Conservation (phyloP, 208 protist species). For the Blastocrithidia nonstop region DNA sequence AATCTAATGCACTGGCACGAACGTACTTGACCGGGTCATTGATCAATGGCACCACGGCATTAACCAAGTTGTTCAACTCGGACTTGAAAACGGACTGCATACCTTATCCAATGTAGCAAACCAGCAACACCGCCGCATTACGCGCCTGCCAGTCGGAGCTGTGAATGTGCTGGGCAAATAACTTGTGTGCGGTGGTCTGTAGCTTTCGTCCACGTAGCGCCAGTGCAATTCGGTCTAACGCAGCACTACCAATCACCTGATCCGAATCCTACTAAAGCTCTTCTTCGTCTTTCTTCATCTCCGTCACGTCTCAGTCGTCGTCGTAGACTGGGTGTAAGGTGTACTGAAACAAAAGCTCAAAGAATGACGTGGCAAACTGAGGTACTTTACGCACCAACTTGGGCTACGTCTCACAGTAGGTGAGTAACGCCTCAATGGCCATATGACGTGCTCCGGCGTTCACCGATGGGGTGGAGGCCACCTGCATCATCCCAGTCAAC, state of each 20-base stretch:
- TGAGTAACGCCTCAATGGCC: slow-evolving; percentile 65
- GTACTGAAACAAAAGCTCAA: slow-evolving; percentile 78
- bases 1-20: slow-evolving; percentile 46
- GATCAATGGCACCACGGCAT: slow-evolving; percentile 23
- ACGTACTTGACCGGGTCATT: slow-evolving; percentile 69
- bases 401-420: slow-evolving; percentile 61
- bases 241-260: slow-evolving; percentile 32
- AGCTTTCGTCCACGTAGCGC: slow-evolving; percentile 68
- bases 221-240: slow-evolving; percentile 62
- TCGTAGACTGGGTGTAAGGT: slow-evolving; percentile 38
- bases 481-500: slow-evolving; percentile 57
- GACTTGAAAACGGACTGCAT: slow-evolving; percentile 42
- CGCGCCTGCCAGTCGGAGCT: slow-evolving; percentile 52
- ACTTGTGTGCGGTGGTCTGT: slow-evolving; percentile 30
- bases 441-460: slow-evolving; percentile 40
- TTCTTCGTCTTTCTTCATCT: slow-evolving; percentile 35
- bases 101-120: slow-evolving; percentile 58
- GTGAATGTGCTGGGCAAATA: slow-evolving; percentile 61
- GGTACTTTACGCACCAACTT: slow-evolving; percentile 69
- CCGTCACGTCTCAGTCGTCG: slow-evolving; percentile 49
- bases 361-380: slow-evolving; percentile 62
- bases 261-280: slow-evolving; percentile 52
- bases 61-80: slow-evolving; percentile 32
- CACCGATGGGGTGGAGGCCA: slow-evolving; percentile 37
- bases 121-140: slow-evolving; percentile 55